Evolutionary conservation across 257 asterid species (phyloP).

Genomic region (Ilex aquifolium): DNA sequence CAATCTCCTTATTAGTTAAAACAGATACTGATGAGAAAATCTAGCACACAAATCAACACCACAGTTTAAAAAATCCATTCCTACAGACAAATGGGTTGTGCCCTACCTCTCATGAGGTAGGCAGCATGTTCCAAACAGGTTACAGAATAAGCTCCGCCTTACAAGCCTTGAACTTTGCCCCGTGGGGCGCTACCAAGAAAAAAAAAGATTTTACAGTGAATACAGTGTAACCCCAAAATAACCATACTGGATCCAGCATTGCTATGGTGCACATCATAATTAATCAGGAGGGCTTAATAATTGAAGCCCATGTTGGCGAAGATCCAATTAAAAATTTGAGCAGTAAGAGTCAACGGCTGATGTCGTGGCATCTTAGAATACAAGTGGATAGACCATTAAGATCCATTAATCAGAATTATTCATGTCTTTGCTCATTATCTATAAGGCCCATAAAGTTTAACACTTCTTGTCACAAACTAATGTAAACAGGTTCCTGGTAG

Average conservation of each 20-base stretch:
- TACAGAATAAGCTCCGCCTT: constrained; percentile 47
- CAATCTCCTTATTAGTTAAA: constrained; percentile 19
- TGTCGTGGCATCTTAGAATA: not conserved
- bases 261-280: not conserved
- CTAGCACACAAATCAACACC: too few species aligned
- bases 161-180: constrained; percentile 59
- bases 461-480: too few species aligned
- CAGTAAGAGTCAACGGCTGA: not conserved
- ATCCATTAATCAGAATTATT: not conserved
- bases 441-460: not conserved
- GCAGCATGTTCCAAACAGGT: constrained; percentile 71
- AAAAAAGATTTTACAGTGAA: constrained; percentile 37
- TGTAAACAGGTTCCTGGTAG: too few species aligned
- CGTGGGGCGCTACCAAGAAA: constrained; percentile 55
- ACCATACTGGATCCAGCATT: not conserved
- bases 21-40: not conserved
- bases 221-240: constrained; percentile 19
- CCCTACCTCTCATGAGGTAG: constrained; percentile 71
- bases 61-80: constrained; percentile 14
- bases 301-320: too few species aligned
- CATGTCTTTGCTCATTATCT: too few species aligned
- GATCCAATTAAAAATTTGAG: not conserved
- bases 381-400: not conserved
- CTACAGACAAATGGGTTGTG: constrained; percentile 26
- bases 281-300: not conserved